These are phyloP conservation scores for Paraconiothyrium brasiliense DNA, from an alignment of 2,329 filamentous ascomycete species.

Conservation along the genomic window DNA sequence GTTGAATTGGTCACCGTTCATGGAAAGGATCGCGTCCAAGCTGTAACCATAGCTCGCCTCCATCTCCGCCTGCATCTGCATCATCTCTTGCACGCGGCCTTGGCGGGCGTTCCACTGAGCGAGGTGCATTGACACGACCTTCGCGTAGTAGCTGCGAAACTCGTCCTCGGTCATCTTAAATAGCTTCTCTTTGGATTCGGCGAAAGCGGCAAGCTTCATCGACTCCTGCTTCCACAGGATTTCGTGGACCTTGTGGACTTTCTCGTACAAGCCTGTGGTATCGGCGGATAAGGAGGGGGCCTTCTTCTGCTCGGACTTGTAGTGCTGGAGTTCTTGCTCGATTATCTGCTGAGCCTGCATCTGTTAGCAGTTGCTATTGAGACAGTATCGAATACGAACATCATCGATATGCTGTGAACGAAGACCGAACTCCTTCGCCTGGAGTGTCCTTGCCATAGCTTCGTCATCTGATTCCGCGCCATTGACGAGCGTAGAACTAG, in stretches of 20 bases:
- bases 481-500: background rate
- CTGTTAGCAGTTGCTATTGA: background rate
- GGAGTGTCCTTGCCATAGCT: background rate
- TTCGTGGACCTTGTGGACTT: background rate
- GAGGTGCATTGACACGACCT: background rate
- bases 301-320: background rate
- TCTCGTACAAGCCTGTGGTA: background rate
- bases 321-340: background rate
- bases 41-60: background rate
- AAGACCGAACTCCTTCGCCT: background rate
- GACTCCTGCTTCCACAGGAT: conserved; percentile 4
- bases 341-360: background rate
- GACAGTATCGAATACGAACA: background rate
- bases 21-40: background rate
- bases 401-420: background rate
- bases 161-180: background rate
- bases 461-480: background rate
- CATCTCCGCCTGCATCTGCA: background rate
- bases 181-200: background rate
- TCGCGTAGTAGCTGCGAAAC: background rate
- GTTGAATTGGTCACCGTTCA: background rate
- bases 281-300: background rate
- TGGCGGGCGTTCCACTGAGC: background rate
- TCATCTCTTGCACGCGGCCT: background rate
- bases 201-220: background rate